A percentile compares a stretch with the other conserved stretches of the same genome.
Conservation (phyloP, 495 filamentous ascomycete genomes). For the Tuber brumale region DNA sequence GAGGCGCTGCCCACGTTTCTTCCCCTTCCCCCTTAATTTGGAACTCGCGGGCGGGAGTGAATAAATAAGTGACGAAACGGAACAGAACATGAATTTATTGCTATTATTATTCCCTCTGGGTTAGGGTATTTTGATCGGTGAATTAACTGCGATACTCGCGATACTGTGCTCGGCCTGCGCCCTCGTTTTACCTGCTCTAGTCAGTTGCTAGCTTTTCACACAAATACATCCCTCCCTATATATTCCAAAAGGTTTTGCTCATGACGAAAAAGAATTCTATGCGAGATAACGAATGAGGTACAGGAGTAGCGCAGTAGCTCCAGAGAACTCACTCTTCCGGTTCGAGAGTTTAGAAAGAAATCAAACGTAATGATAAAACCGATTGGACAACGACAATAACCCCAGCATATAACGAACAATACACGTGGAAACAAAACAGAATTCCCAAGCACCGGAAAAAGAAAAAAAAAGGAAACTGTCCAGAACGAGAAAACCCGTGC, state of each 20-base stretch:
- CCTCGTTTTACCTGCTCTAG: neutral
- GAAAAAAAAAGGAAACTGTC: neutral
- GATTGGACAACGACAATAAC: neutral
- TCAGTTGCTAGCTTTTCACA: too few relatives aligned
- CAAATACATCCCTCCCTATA: too few relatives aligned
- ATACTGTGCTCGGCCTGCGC: neutral
- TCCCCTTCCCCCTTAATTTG: neutral
- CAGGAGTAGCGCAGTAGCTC: neutral
- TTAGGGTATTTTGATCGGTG: neutral
- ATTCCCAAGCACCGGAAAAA: slow-evolving; percentile 1
- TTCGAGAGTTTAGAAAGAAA: neutral
- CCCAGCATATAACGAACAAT: slow-evolving; percentile 1
- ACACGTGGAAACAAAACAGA: neutral
- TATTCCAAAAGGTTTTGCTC: neutral
- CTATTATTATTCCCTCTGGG: neutral
- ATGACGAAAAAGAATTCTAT: neutral
- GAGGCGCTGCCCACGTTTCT: neutral
- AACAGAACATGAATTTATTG: neutral
- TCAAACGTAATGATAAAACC: neutral
- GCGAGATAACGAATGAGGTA: neutral
- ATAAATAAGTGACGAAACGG: neutral
- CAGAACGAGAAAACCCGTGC: neutral
- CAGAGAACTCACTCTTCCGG: neutral
- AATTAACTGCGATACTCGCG: neutral
- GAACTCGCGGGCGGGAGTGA: neutral